Evolutionary conservation across 805 yeast species (phyloP).

Genomic region (Candida palmyrensis): DNA sequence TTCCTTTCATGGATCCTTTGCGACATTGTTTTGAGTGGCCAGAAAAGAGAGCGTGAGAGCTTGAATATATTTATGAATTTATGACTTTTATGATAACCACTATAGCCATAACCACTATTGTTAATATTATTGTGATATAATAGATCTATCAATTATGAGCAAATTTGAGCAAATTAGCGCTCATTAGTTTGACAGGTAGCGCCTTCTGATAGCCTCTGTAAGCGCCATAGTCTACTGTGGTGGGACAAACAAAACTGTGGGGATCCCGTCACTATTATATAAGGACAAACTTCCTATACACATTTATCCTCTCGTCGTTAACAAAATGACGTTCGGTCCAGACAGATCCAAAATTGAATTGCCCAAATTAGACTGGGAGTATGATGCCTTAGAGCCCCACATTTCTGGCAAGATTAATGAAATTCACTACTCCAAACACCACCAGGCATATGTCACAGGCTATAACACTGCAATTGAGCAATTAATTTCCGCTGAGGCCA

Average conservation of each 20-base stretch:
- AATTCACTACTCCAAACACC: constrained; percentile 46
- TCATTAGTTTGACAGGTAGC: too few relatives aligned
- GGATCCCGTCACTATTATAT: too few relatives aligned
- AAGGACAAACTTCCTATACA: too few relatives aligned
- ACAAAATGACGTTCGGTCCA: constrained; percentile 4
- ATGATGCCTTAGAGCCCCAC: constrained; percentile 44
- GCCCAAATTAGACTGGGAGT: constrained; percentile 44
- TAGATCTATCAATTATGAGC: too few relatives aligned
- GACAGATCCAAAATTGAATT: constrained; percentile 26
- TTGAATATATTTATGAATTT: not conserved
- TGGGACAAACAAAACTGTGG: too few relatives aligned
- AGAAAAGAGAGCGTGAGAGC: not conserved
- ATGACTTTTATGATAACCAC: not conserved
- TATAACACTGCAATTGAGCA: constrained; percentile 42
- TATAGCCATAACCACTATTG: too few relatives aligned
- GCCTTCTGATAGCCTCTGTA: too few relatives aligned
- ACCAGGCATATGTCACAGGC: constrained; percentile 45
- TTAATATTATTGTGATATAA: too few relatives aligned
- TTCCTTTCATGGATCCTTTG: not conserved
- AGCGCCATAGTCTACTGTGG: too few relatives aligned
- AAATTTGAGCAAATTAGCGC: too few relatives aligned
- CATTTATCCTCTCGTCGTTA: too few relatives aligned
- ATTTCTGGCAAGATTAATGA: constrained; percentile 43
- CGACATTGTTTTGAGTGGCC: constrained; percentile 1
- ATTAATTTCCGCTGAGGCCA: constrained; percentile 26